phyloP scores from a whole-genome alignment of 257 asterid species.

The Solanum acaule region DNA sequence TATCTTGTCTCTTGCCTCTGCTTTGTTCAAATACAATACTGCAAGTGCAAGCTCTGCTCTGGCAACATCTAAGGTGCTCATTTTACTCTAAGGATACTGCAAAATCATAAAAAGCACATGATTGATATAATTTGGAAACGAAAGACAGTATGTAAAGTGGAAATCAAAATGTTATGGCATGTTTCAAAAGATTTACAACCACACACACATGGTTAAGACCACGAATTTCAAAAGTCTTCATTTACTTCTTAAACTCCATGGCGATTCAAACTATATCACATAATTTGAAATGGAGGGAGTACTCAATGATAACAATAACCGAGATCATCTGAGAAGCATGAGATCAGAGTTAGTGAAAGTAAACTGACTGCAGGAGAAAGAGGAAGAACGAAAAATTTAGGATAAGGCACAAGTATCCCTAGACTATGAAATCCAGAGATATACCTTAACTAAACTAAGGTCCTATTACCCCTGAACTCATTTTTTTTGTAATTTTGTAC shows the following conservation, averaged over 20 bases:
- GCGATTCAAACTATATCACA: neutral
- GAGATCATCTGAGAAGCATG: neutral
- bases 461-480: too few relatives aligned
- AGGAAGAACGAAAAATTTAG: too few relatives aligned
- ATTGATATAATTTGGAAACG: neutral
- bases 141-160: neutral
- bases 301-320: neutral
- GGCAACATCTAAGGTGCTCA: slow-evolving; percentile 79
- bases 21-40: slow-evolving; percentile 85
- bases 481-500: too few relatives aligned
- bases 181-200: neutral
- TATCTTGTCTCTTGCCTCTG: slow-evolving; percentile 97
- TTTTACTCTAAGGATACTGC: slow-evolving; percentile 23
- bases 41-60: slow-evolving; percentile 91
- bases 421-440: too few relatives aligned
- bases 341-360: neutral
- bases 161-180: neutral
- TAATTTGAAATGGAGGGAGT: neutral
- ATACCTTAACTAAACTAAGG: too few relatives aligned
- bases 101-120: slow-evolving; percentile 7
- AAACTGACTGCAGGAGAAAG: neutral
- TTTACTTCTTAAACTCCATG: neutral
- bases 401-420: too few relatives aligned
- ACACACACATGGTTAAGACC: neutral
- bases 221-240: neutral